Percentiles rank a stretch among this genome's conserved stretches.
phyloP scores from a whole-genome alignment of 129 eudicot genomes.

The Chrysanthemum lavandulifolium region DNA sequence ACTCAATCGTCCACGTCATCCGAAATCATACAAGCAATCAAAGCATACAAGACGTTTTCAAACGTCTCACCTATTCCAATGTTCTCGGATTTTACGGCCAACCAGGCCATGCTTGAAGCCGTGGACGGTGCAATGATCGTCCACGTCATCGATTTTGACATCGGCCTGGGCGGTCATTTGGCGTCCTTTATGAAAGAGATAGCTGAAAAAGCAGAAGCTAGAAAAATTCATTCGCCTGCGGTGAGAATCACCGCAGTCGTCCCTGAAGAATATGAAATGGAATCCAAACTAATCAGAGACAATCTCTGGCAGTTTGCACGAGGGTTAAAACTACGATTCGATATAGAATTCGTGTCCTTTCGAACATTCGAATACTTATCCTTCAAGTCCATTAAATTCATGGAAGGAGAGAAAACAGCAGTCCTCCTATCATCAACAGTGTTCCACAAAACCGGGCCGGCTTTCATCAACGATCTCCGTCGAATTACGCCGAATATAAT shows the following conservation, averaged over 20 bases:
- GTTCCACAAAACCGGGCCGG: constrained; percentile 63
- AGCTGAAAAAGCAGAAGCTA: constrained; percentile 60
- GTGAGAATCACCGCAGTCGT: constrained; percentile 79
- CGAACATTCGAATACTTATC: constrained; percentile 65
- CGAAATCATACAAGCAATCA: constrained; percentile 69
- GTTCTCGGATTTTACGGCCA: constrained; percentile 93
- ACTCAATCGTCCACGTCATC: constrained; percentile 46
- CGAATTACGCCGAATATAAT: constrained; percentile 59
- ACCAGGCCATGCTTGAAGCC: constrained; percentile 91
- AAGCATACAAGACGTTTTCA: constrained; percentile 72
- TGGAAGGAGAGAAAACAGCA: constrained; percentile 73
- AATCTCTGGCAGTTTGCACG: constrained; percentile 79
- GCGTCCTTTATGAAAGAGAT: constrained; percentile 88
- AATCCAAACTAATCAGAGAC: constrained; percentile 64
- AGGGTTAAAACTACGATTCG: constrained; percentile 63
- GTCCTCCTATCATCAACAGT: constrained; percentile 62
- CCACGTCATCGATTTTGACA: constrained; percentile 88
- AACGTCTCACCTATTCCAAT: constrained; percentile 85
- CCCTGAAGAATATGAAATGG: constrained; percentile 66
- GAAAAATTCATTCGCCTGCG: constrained; percentile 38
- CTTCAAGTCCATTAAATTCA: constrained; percentile 63
- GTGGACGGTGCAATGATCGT: constrained; percentile 66
- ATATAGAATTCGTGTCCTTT: constrained; percentile 59
- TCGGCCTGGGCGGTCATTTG: constrained; percentile 86
- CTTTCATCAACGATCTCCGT: constrained; percentile 65